A percentile compares a stretch with the other conserved stretches of the same genome.
Conservation (phyloP, 2,329 filamentous ascomycete genomes). For the Diplodia sapinea region DNA sequence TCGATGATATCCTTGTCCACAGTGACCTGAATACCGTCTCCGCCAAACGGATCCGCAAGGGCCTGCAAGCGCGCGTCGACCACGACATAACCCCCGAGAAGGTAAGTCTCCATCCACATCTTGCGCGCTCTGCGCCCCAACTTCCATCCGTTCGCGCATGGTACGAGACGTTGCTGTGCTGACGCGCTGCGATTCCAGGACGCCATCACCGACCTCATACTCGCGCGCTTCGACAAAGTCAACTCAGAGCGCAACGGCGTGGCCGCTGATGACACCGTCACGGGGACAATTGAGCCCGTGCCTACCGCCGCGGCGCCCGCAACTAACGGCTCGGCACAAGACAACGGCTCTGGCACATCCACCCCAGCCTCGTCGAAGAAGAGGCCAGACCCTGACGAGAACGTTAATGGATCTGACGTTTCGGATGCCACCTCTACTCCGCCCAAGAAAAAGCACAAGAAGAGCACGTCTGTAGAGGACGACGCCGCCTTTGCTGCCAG, state of each 20-base stretch:
- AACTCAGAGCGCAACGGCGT: slow-evolving; percentile 42
- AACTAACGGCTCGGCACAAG: slow-evolving; percentile 36
- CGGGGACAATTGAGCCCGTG: slow-evolving; percentile 47
- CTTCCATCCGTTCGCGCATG: background rate
- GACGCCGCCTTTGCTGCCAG: slow-evolving; percentile 87
- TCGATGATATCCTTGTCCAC: slow-evolving; percentile 65
- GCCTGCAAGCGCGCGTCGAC: slow-evolving; percentile 64
- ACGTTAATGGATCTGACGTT: slow-evolving; percentile 45
- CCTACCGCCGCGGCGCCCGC: slow-evolving; percentile 44
- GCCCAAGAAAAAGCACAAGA: slow-evolving; percentile 65
- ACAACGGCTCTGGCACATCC: slow-evolving; percentile 36
- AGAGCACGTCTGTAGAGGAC: slow-evolving; percentile 72
- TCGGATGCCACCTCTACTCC: slow-evolving; percentile 52
- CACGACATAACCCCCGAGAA: slow-evolving; percentile 68
- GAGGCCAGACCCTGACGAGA: slow-evolving; percentile 48
- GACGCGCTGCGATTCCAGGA: slow-evolving; percentile 40
- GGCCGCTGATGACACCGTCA: slow-evolving; percentile 43
- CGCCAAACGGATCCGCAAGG: slow-evolving; percentile 69
- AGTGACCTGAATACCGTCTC: slow-evolving; percentile 69
- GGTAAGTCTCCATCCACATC: slow-evolving; percentile 48
- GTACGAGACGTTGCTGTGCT: background rate
- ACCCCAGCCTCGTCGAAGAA: slow-evolving; percentile 41
- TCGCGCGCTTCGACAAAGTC: slow-evolving; percentile 57
- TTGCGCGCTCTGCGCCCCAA: background rate
- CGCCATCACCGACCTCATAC: slow-evolving; percentile 55